Percentiles rank a stretch among this genome's conserved stretches.
These are phyloP conservation scores for Vigna unguiculata DNA, from an alignment of 306 rosid species.

Conservation along the genomic window DNA sequence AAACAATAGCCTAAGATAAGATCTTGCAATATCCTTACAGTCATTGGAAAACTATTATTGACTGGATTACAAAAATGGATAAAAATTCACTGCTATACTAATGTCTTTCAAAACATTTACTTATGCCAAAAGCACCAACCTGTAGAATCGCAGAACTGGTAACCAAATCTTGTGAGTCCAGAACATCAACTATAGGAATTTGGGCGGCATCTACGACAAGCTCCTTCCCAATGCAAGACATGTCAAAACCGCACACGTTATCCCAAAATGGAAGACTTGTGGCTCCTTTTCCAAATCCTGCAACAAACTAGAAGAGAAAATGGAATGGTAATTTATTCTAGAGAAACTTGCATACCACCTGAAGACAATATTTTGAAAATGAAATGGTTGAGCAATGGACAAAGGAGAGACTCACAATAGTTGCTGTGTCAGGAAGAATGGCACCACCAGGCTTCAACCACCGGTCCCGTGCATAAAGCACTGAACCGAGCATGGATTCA, in stretches of 20 bases:
- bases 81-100: neutral
- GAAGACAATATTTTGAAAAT: conserved; percentile 12
- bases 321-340: conserved; percentile 18
- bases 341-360: neutral
- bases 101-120: neutral
- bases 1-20: conserved; percentile 9
- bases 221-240: conserved; percentile 79
- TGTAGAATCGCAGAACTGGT: conserved; percentile 74
- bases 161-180: conserved; percentile 75
- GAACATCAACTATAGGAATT: conserved; percentile 80
- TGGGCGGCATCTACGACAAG: conserved; percentile 74
- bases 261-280: conserved; percentile 98
- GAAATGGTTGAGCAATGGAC: neutral
- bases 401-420: conserved; percentile 71
- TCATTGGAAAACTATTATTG: neutral
- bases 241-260: conserved; percentile 74
- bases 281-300: conserved; percentile 92
- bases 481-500: conserved; percentile 95
- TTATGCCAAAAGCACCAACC: conserved; percentile 57
- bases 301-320: conserved; percentile 72
- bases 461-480: conserved; percentile 87
- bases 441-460: conserved; percentile 98
- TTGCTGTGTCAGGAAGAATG: conserved; percentile 92
- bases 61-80: conserved; percentile 9
- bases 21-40: conserved; percentile 23